A percentile compares a stretch with the other conserved stretches of the same genome.
Conservation (phyloP, 169 alveolate species). For the Plasmodium coatneyi region DNA sequence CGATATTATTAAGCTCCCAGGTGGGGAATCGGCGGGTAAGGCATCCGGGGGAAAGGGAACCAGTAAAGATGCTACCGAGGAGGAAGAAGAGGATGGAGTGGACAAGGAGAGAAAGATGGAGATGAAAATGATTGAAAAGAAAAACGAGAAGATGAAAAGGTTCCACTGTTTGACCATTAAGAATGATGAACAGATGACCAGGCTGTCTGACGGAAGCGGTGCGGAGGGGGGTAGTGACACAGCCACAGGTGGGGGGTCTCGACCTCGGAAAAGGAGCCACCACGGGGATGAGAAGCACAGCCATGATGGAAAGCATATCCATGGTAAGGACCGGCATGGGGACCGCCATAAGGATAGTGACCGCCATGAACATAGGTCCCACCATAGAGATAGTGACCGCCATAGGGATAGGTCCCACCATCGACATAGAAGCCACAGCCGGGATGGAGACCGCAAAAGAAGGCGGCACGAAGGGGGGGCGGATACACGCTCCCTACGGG, state of each 20-base stretch:
- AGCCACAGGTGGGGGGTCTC: background rate
- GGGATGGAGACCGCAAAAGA: background rate
- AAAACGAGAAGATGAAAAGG: conserved; percentile 60
- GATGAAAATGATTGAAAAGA: conserved; percentile 22
- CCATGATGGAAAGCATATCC: background rate
- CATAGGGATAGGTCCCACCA: background rate
- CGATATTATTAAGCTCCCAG: conserved; percentile 4
- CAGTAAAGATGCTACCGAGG: background rate
- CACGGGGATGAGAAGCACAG: background rate
- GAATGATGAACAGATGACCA: background rate
- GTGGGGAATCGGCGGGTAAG: background rate
- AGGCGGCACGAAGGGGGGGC: background rate
- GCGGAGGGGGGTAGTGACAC: background rate
- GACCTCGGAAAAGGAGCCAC: background rate
- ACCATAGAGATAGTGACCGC: background rate
- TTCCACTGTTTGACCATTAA: conserved; percentile 31
- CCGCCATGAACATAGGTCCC: background rate
- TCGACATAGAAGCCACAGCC: background rate
- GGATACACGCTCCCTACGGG: background rate
- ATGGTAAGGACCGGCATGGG: background rate
- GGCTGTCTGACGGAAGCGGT: background rate
- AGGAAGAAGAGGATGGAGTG: background rate
- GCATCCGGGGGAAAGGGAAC: background rate
- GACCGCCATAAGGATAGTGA: background rate
- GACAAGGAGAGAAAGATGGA: background rate